phyloP scores from a whole-genome alignment of 441 rosid genomes.

The Erodium trifolium region DNA sequence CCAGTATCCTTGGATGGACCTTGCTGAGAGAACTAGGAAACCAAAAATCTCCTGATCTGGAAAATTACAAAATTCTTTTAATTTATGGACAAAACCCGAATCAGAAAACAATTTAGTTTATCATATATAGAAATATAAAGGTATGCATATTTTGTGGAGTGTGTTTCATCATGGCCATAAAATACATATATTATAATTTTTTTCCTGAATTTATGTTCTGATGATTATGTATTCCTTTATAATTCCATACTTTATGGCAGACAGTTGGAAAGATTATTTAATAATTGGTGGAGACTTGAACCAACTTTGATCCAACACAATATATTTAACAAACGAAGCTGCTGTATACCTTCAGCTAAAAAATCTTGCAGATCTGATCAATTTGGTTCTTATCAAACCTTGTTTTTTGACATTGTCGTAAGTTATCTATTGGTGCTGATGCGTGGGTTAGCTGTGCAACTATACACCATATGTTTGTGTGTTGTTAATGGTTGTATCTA shows the following conservation, averaged over 20 bases:
- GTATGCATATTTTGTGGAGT: background rate
- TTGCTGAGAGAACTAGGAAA: background rate
- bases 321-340: constrained; percentile 1
- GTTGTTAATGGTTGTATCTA: background rate
- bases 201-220: background rate
- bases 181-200: background rate
- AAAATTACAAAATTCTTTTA: background rate
- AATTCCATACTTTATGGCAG: background rate
- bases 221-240: background rate
- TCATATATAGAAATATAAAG: background rate
- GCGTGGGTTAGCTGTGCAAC: background rate
- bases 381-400: background rate
- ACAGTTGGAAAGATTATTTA: constrained; percentile 8
- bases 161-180: background rate
- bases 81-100: background rate
- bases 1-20: background rate
- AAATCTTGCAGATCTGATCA: constrained; percentile 6
- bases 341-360: background rate
- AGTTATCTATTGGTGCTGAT: background rate
- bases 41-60: background rate
- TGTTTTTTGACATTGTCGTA: background rate
- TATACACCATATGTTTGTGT: background rate
- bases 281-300: too few relatives aligned
- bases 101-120: background rate
- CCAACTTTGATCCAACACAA: too few relatives aligned